Conservation (phyloP, 1,284 basidiomycete species). For the Limonomyces culmigenus region DNA sequence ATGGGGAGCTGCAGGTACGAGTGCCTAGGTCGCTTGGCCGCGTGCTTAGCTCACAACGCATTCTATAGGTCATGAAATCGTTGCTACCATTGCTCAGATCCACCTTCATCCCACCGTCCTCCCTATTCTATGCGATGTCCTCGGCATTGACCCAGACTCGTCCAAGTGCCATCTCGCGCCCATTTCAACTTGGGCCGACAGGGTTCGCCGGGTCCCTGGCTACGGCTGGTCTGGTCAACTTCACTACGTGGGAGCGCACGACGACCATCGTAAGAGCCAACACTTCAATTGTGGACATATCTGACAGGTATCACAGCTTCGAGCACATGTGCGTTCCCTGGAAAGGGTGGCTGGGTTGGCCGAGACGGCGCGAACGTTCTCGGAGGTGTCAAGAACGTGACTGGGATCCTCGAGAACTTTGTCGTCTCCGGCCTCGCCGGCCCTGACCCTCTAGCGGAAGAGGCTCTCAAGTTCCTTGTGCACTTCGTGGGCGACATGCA, state of each 20-base stretch:
- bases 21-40: neutral
- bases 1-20: neutral
- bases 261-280: constrained; percentile 28
- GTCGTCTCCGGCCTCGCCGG: constrained; percentile 3
- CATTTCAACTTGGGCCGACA: constrained; percentile 69
- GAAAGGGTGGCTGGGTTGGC: constrained; percentile 53
- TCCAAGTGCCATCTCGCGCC: constrained; percentile 50
- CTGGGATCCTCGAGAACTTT: constrained; percentile 28
- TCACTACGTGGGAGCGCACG: constrained; percentile 50
- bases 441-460: constrained; percentile 16
- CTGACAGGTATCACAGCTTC: constrained; percentile 27
- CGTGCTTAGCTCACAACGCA: neutral
- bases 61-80: constrained; percentile 56
- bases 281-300: neutral
- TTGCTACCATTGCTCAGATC: constrained; percentile 77
- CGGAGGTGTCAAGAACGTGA: constrained; percentile 48
- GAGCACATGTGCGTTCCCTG: constrained; percentile 51
- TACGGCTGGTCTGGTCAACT: constrained; percentile 36
- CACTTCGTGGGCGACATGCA: constrained; percentile 79
- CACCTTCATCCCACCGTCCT: constrained; percentile 57
- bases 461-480: constrained; percentile 60
- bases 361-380: constrained; percentile 46
- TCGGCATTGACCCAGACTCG: constrained; percentile 18
- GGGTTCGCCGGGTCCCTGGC: constrained; percentile 24
- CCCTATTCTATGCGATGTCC: constrained; percentile 41